A percentile compares a stretch with the other conserved stretches of the same genome.
phyloP scores from a whole-genome alignment of 1,284 basidiomycete genomes.

The Volvariella volvacea region DNA sequence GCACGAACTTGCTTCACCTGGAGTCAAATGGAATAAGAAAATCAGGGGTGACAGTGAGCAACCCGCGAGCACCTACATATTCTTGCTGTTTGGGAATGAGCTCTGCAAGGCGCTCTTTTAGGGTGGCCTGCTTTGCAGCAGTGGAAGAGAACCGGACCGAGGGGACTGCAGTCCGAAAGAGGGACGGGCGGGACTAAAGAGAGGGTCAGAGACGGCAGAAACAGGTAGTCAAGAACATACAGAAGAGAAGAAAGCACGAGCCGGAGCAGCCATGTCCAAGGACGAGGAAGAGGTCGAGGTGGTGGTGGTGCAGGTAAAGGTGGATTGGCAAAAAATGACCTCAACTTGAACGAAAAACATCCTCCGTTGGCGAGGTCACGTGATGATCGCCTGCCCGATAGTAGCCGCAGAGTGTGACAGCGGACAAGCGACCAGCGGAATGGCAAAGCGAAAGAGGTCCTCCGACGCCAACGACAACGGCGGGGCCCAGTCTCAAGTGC shows the following conservation, averaged over 20 bases:
- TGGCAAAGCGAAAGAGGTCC: constrained; percentile 45
- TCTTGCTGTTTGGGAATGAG: constrained; percentile 88
- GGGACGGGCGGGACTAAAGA: constrained; percentile 37
- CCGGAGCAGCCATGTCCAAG: constrained; percentile 22
- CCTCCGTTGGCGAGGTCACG: no score
- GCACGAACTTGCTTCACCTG: constrained; percentile 81
- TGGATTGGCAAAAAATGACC: no score
- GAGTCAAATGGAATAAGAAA: not conserved
- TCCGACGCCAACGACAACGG: constrained; percentile 9
- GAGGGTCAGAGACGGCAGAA: constrained; percentile 7
- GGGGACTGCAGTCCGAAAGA: constrained; percentile 34
- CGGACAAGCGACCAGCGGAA: constrained; percentile 12
- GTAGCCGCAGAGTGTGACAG: no score
- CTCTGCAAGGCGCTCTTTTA: constrained; percentile 88
- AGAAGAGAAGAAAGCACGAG: constrained; percentile 37
- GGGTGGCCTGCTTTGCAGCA: constrained; percentile 61
- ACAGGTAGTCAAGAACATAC: constrained; percentile 27
- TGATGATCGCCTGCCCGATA: no score
- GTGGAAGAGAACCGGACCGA: constrained; percentile 61
- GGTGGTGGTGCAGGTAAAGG: constrained; percentile 8
- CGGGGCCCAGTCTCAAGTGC: constrained; percentile 5
- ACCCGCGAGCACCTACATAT: no score
- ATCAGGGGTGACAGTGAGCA: constrained; percentile 14
- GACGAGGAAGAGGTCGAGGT: constrained; percentile 13
- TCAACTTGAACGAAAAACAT: no score